Evolutionary conservation across 1,284 basidiomycete genomes (phyloP).

Genomic region (Microbotryomycetes sp.): DNA sequence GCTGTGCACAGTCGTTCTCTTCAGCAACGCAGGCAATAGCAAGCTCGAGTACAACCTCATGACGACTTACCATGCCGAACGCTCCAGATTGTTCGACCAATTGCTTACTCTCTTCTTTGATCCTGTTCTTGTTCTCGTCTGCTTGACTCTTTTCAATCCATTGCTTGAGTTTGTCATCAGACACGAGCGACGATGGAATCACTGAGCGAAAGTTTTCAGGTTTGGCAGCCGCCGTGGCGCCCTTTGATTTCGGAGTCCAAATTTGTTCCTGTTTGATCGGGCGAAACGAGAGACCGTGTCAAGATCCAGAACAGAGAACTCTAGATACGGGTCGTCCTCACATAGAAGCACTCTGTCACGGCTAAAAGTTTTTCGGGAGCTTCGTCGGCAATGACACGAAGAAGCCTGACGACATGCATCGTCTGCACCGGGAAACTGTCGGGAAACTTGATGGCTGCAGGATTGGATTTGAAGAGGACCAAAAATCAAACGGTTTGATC

Average conservation of each 20-base stretch:
- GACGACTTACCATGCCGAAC: slow-evolving; percentile 18
- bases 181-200: background rate
- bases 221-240: slow-evolving; percentile 8
- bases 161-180: slow-evolving; percentile 12
- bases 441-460: slow-evolving; percentile 8
- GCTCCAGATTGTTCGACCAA: slow-evolving; percentile 12
- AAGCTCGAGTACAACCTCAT: background rate
- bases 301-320: too few relatives aligned
- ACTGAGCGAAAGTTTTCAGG: slow-evolving; percentile 4
- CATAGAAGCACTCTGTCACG: slow-evolving; percentile 16
- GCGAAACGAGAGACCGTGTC: background rate
- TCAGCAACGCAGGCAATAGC: too few relatives aligned
- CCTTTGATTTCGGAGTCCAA: slow-evolving; percentile 7
- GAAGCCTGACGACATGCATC: slow-evolving; percentile 13
- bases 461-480: background rate
- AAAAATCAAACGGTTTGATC: background rate
- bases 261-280: slow-evolving; percentile 4
- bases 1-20: slow-evolving; percentile 11
- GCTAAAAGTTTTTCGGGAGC: slow-evolving; percentile 7
- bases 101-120: slow-evolving; percentile 14
- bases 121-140: slow-evolving; percentile 16
- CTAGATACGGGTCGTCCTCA: background rate
- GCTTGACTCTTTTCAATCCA: slow-evolving; percentile 3
- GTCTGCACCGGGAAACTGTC: slow-evolving; percentile 24
- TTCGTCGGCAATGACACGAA: slow-evolving; percentile 16